A percentile compares a stretch with the other conserved stretches of the same genome.
Evolutionary conservation across 2,329 filamentous ascomycete species (phyloP).

Genomic region (Domatiomyces catenatus): DNA sequence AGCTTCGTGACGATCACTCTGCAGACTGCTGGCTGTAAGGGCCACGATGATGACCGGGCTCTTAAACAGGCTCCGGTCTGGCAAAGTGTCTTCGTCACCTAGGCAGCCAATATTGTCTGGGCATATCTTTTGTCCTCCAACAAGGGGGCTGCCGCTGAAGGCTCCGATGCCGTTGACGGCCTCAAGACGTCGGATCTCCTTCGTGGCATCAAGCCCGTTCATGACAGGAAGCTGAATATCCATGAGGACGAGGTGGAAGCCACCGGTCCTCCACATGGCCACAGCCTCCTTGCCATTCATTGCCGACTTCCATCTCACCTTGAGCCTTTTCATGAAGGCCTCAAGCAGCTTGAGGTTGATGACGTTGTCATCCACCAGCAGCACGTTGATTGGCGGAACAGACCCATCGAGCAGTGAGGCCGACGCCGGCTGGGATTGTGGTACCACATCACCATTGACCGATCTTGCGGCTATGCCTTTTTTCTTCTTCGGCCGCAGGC

Average conservation of each 20-base stretch:
- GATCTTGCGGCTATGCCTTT: slow-evolving; percentile 24
- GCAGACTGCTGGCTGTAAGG: slow-evolving; percentile 80
- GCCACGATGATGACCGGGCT: slow-evolving; percentile 96
- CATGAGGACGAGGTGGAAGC: slow-evolving; percentile 94
- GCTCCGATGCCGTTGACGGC: slow-evolving; percentile 84
- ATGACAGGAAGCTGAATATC: slow-evolving; percentile 96
- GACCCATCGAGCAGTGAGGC: slow-evolving; percentile 59
- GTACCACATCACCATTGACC: slow-evolving; percentile 20
- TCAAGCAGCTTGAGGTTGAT: slow-evolving; percentile 91
- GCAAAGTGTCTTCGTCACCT: slow-evolving; percentile 42
- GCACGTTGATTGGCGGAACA: slow-evolving; percentile 88
- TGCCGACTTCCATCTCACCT: slow-evolving; percentile 93
- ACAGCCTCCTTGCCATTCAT: slow-evolving; percentile 91
- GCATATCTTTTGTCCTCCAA: slow-evolving; percentile 5
- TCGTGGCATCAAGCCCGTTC: slow-evolving; percentile 86
- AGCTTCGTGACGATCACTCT: slow-evolving; percentile 89
- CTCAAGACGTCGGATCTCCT: slow-evolving; percentile 82
- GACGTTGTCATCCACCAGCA: slow-evolving; percentile 97
- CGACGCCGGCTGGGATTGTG: slow-evolving; percentile 25
- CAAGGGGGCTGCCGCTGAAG: slow-evolving; percentile 34
- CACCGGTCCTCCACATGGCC: slow-evolving; percentile 78
- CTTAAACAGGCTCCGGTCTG: slow-evolving; percentile 66
- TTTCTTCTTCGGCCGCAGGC: slow-evolving; percentile 34
- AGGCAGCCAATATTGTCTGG: slow-evolving; percentile 5
- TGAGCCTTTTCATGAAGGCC: slow-evolving; percentile 87